A percentile compares a stretch with the other conserved stretches of the same genome.
Conservation (phyloP, 805 yeast species). For the Yarrowia phangngaensis region DNA sequence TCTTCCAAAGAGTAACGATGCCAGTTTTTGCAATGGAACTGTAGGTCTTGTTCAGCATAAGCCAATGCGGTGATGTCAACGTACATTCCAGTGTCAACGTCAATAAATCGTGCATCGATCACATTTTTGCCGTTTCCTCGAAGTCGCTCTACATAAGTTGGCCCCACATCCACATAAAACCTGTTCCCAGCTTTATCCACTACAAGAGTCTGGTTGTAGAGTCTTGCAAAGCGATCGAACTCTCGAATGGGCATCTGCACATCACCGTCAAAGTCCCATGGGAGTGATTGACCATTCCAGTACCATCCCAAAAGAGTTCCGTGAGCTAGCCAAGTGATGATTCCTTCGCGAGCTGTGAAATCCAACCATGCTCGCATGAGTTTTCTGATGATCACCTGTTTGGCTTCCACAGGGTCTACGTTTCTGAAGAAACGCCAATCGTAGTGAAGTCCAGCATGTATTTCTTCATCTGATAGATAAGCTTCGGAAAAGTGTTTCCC, state of each 20-base stretch:
- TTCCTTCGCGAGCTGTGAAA: conserved; percentile 44
- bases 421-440: conserved; percentile 66
- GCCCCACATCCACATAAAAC: conserved; percentile 46
- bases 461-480: background rate
- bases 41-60: conserved; percentile 29
- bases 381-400: conserved; percentile 48
- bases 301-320: conserved; percentile 51
- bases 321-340: conserved; percentile 49
- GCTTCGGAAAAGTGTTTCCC: conserved; percentile 24
- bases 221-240: conserved; percentile 45
- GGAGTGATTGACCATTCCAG: conserved; percentile 49
- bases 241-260: conserved; percentile 52
- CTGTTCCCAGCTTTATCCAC: conserved; percentile 39
- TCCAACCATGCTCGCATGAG: conserved; percentile 47
- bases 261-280: conserved; percentile 52
- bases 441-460: conserved; percentile 42
- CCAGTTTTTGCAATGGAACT: conserved; percentile 50
- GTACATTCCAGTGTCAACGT: conserved; percentile 55
- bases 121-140: conserved; percentile 48
- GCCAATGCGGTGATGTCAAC: conserved; percentile 55
- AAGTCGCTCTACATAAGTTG: conserved; percentile 49
- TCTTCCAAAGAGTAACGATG: conserved; percentile 53
- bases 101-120: conserved; percentile 58
- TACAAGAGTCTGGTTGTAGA: conserved; percentile 48
- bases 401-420: conserved; percentile 41